A percentile compares a stretch with the other conserved stretches of the same genome.
These are phyloP conservation scores for Trichomonas vaginalis DNA, from an alignment of 208 protist genomes.

Conservation along the genomic window DNA sequence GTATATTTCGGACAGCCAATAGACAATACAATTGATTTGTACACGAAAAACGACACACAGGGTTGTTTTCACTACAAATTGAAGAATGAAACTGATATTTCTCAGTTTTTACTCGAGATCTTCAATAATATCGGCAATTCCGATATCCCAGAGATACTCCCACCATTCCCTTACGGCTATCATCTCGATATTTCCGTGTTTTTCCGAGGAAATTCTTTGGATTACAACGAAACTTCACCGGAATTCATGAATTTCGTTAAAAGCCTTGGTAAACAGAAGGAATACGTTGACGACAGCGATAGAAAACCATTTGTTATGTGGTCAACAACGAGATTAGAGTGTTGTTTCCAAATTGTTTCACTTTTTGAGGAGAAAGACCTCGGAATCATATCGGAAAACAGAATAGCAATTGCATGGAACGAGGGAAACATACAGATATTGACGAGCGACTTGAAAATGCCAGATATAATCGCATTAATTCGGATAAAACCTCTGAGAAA, in stretches of 20 bases:
- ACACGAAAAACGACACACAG: background rate
- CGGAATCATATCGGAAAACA: background rate
- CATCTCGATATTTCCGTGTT: background rate
- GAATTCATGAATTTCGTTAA: background rate
- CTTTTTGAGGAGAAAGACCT: background rate
- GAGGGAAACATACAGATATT: background rate
- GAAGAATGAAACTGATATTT: background rate
- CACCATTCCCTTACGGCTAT: background rate
- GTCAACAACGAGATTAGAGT: background rate
- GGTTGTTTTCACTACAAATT: background rate
- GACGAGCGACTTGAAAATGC: background rate
- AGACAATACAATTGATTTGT: background rate
- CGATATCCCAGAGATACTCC: background rate
- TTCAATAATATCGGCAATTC: background rate
- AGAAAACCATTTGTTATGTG: too few relatives aligned
- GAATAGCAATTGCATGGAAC: background rate
- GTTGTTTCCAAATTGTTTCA: background rate
- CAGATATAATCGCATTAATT: background rate
- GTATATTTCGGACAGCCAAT: background rate
- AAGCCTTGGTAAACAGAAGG: background rate
- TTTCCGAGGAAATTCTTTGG: background rate
- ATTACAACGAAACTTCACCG: background rate
- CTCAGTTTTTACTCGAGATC: background rate
- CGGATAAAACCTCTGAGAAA: background rate
- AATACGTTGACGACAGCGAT: too few relatives aligned